Base-by-base conservation (phyloP, 2,329 filamentous ascomycete species). In the Stemphylium lycopersici region DNA sequence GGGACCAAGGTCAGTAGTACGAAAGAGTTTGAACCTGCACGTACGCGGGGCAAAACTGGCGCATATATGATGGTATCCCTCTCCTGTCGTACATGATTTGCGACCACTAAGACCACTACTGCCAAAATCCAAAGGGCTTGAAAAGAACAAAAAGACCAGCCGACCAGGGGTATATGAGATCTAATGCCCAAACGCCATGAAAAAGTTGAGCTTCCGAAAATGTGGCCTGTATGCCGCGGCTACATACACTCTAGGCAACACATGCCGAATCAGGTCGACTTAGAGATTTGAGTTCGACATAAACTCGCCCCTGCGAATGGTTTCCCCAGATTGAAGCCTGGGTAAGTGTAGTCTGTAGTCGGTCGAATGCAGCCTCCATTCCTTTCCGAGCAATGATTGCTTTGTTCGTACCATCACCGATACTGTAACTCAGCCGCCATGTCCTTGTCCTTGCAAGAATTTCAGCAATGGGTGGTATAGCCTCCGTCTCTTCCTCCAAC, bases 361-460 rank as follows among this genome's bases (percentile, higher is more conserved):
- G 48, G 15, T 53, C 42, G 15, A 61, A 65, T 4, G 41, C 55
- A n/a, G n/a, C 33, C 18, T 62, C 57, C 8, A 39, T 48, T 13
- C 47, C 54, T 32, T 42, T 48, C 24, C 40, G 56, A 16, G 40
- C 41, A 16, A 58, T 11, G 3, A 48, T 37, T 2, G 53, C 57
- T 41, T 57, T 58, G 32, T 51, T 61, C 5, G 43, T 32, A 8
- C 45, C 33, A 10, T 47, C 40, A 8, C 45, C 36, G 10, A 45
- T n/a, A 31, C 52, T 22, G 29, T 56, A 65, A 4, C 48, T 48
- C 26, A 63, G 26, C 2, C 38, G 45, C 62, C 61, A 63, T 18
- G 32, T 34, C 6, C 34, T 55, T 5, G 56, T 48, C 16, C n/a
- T 37, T 18, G 34, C 42, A 8, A 65, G 24, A 4, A 58, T 40